Evolutionary conservation across 208 protist species (phyloP), one percentile per base, ranked within the genome.

Genomic region (Trypanosoma avium): DNA sequence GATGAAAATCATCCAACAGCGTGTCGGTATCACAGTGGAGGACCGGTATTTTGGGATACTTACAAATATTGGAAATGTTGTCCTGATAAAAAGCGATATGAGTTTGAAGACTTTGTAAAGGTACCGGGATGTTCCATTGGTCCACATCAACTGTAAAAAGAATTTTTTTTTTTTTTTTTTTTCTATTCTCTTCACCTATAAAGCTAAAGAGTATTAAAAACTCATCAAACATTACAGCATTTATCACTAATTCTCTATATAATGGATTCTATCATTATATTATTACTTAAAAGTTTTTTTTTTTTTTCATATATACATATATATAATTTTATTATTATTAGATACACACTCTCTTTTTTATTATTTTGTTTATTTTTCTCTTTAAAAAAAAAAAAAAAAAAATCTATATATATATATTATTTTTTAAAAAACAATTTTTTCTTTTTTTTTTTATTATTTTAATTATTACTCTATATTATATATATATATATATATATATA

Each of bases 31-130:
- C 90, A 95, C 70, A 79, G 72, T 29, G 79, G 73, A 4, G 90
- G 90, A 9, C 86, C 90, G 21, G 86, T 95, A 2, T 93, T 93
- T 40, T 90, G 84, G 80, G 86, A 95, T 38, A 93, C 86, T 6
- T 89, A 91, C 55, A 92, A 92, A 57, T 95, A 95, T 61, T 95
- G 90, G 86, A 90, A 90, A 61, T 95, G 90, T 69, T 95, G 90
- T 49, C 81, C 86, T 21, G 59, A 86, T 15, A 89, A 92, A 61
- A 90, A 92, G 52, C 80, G 82, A 36, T 67, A 76, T 4, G 86
- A 93, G 30, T 95, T 93, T 60, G 90, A 95, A 27, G 84, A 95
- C 38, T 95, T 95, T 73, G 79, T 93, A 5, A 88, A 92, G 29
- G 77, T 95, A 9, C 86, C 90, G 3, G 86, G 84, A 4, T 95